Conservation (phyloP, 371 early-diverging fungal species). For the Mucor plumbeus region DNA sequence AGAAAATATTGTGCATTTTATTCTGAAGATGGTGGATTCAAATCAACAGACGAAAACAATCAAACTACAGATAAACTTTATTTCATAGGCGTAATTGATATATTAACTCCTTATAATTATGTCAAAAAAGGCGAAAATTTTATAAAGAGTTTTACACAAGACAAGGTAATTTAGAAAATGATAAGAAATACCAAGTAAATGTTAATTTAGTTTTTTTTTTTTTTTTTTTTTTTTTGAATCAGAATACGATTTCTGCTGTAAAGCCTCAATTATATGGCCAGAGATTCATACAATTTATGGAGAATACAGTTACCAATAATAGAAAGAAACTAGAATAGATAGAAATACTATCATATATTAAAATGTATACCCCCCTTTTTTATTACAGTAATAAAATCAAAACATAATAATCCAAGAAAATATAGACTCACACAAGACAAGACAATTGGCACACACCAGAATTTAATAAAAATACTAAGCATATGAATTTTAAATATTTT, state of each 20-base stretch:
- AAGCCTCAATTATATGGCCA: conserved; percentile 82
- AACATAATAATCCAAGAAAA: not conserved
- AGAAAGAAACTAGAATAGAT: conserved; percentile 11
- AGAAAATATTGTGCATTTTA: conserved; percentile 83
- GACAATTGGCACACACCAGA: not conserved
- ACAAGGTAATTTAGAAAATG: conserved; percentile 54
- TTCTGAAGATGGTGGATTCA: conserved; percentile 89
- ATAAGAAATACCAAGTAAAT: conserved; percentile 9
- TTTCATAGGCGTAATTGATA: conserved; percentile 95
- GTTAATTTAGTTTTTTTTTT: not conserved
- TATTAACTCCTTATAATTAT: conserved; percentile 89
- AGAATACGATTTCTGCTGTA: conserved; percentile 85
- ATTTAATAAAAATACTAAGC: not conserved
- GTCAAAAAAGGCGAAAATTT: conserved; percentile 86
- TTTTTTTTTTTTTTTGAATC: conserved; percentile 19
- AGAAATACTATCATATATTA: not conserved
- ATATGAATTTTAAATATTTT: conserved; percentile 6
- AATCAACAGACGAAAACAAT: conserved; percentile 76
- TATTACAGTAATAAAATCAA: not conserved
- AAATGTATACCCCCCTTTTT: conserved; percentile 1
- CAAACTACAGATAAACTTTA: conserved; percentile 74
- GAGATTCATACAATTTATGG: conserved; percentile 88
- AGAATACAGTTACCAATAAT: conserved; percentile 18
- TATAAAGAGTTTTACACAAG: conserved; percentile 81
- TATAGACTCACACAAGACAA: not conserved